Evolutionary conservation across 768 basidiomycete genomes (phyloP), one percentile per base, ranked within the genome.

Genomic region (Sarcomyxa edulis): DNA sequence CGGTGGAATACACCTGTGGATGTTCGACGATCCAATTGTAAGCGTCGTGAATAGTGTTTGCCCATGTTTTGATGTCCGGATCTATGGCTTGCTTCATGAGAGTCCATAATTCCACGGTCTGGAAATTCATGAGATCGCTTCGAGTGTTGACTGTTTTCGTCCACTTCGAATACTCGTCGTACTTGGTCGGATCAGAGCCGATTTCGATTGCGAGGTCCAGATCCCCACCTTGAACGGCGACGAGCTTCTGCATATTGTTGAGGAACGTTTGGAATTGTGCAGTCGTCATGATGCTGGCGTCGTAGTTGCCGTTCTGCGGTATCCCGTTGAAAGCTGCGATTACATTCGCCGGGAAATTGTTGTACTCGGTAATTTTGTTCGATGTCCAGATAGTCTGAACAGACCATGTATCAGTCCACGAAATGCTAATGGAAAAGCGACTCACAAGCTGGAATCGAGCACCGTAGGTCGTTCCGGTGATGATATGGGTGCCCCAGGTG

Each of bases 11-110:
- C 7, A 26, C 7, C n/a, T 22, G 7, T 8, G 40, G 40, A 19
- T 41, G n/a, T 21, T 15, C 26, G 12, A 41, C 31, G 20, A 41
- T 41, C 6, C n/a, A 41, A 11, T 35, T 22, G 33, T 36, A 41
- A 11, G 40, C 40, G 12, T 41, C 16, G 14, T 41, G 7, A 18
- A 41, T 23, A n/a, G 14, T 32, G 45, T 15, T 65, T 28, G 57
- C 62, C 63, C 38, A 59, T 62, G 20, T 60, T 54, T 11, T 52
- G 55, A 35, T 51, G 53, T 30, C 39, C 28, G 21, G 43, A 55
- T 34, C 34, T 14, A n/a, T 22, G 19, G 20, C 16, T 28, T 34
- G 47, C 40, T 30, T 54, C 62, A 38, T 41, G 30, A 46, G 22
- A 16, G 24, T 30, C 44, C 44, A 46, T 20, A 46, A 16, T 27